Evolutionary conservation across 1,284 basidiomycete genomes (phyloP), one percentile per base, ranked within the genome.

Genomic region (Thelephora terrestris): DNA sequence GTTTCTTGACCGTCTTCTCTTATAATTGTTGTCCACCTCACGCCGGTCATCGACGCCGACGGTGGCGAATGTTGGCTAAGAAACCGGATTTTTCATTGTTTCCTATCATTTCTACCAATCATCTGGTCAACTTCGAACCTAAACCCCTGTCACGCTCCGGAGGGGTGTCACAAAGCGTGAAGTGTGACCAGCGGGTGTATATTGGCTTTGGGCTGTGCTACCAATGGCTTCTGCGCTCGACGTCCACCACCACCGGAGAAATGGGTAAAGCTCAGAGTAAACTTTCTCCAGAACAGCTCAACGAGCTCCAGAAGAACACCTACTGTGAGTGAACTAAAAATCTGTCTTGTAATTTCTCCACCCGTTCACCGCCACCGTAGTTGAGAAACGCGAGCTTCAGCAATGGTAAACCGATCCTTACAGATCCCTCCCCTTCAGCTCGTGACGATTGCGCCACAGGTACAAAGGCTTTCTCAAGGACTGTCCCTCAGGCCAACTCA

Each of bases 381-480:
- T 99, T 67, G 96, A 99, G 76, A 97, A 98, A 82, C 91, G 94
- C 69, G 96, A 99, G 68, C 82, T 99, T 47, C 95, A 99, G 73
- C 94, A 98, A 78, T 99, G 96, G 95, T 88, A 32, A 32, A 32
- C 29, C 29, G 29, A 47, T 52, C 49, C 55, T 50, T 47, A 48
- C 43, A 53, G 40, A 43, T 49, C 21, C 48, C 34, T n/a, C 43
- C 47, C 12, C 2, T 53, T 43, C 36, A 38, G 39, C 44, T 29
- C 53, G 50, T 47, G 54, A 47, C 35, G 17, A 47, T 45, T 51
- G 48, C 49, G 16, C 44, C 46, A 34, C 64, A 93, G 89, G 91
- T 96, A 98, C 78, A 98, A 98, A 69, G 95, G 95, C 44, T 99
- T 98, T 71, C 81, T 95, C 63, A 98, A 95, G 70, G 96, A 99